phyloP scores from a whole-genome alignment of 2,329 filamentous ascomycete species.

The Colletotrichum lupini region DNA sequence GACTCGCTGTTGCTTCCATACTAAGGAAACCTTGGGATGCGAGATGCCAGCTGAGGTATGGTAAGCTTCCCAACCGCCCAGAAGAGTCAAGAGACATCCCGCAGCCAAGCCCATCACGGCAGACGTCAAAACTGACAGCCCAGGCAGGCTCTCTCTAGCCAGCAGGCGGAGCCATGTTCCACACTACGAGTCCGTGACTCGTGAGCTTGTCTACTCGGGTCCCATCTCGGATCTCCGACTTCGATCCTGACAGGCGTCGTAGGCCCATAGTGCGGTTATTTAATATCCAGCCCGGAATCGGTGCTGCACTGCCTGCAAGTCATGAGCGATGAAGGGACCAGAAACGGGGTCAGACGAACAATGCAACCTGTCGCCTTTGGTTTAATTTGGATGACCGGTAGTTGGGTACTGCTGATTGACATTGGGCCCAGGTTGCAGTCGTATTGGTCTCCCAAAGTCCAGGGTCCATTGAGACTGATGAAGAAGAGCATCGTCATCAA shows the following conservation, averaged over 20 bases:
- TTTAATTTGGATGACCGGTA: slow-evolving; percentile 9
- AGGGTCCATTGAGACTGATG: neutral
- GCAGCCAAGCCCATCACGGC: slow-evolving; percentile 11
- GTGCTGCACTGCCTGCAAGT: slow-evolving; percentile 24
- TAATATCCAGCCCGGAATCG: slow-evolving; percentile 15
- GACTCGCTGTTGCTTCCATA: neutral
- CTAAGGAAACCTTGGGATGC: neutral
- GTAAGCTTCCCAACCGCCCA: slow-evolving; percentile 10
- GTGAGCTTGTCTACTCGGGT: neutral
- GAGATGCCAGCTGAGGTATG: neutral
- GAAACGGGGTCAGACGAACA: neutral
- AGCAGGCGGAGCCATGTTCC: slow-evolving; percentile 11
- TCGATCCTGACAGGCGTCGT: neutral
- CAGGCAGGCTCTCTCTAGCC: slow-evolving; percentile 9
- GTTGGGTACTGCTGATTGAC: neutral
- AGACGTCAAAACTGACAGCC: neutral
- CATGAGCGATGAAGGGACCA: slow-evolving; percentile 8
- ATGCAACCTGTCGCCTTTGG: slow-evolving; percentile 4
- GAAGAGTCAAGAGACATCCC: neutral
- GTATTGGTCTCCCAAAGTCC: neutral
- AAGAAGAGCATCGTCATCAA: neutral
- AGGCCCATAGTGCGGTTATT: neutral
- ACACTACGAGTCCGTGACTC: neutral
- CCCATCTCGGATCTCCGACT: slow-evolving; percentile 19
- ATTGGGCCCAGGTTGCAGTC: neutral